A percentile compares a stretch with the other conserved stretches of the same genome.
Evolutionary conservation across 768 basidiomycete genomes (phyloP).

Genomic region (Rhodosporidiobolus odoratus): DNA sequence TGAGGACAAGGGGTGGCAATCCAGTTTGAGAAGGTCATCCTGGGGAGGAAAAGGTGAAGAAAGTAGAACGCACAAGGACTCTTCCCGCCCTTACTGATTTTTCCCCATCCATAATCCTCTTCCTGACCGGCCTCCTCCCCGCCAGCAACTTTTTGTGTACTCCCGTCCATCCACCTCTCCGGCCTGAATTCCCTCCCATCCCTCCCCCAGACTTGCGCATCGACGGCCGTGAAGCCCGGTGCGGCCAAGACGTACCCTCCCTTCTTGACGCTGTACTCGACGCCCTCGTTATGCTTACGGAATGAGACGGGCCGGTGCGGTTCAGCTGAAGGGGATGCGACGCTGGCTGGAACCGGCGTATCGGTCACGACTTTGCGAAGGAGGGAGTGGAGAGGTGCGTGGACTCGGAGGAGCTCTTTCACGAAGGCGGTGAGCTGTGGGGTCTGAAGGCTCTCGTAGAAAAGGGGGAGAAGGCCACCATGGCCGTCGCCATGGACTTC

Average conservation of each 20-base stretch:
- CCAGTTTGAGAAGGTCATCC: no score
- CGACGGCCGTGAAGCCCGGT: constrained; percentile 79
- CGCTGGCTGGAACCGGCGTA: constrained; percentile 70
- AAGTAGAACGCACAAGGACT: constrained; percentile 21
- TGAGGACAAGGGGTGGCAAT: no score
- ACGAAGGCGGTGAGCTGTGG: constrained; percentile 81
- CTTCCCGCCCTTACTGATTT: constrained; percentile 54
- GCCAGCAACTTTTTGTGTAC: constrained; percentile 67
- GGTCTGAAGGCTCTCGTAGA: constrained; percentile 79
- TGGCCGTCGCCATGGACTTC: constrained; percentile 61
- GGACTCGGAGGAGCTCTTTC: constrained; percentile 85
- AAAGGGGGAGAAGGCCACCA: constrained; percentile 70
- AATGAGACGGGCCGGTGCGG: constrained; percentile 8
- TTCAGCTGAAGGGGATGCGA: constrained; percentile 66
- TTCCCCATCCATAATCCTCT: constrained; percentile 92
- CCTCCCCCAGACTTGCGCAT: constrained; percentile 74
- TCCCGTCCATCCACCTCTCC: constrained; percentile 73
- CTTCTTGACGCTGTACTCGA: constrained; percentile 66
- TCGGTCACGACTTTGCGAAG: constrained; percentile 85
- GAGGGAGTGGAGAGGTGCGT: constrained; percentile 93
- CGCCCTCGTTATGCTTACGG: constrained; percentile 48
- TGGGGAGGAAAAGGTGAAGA: not conserved
- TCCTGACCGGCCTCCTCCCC: constrained; percentile 57
- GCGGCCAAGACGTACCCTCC: constrained; percentile 83
- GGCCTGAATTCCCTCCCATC: constrained; percentile 65